phyloP scores from a whole-genome alignment of 2,329 filamentous ascomycete species.

The Colletotrichum sp. region DNA sequence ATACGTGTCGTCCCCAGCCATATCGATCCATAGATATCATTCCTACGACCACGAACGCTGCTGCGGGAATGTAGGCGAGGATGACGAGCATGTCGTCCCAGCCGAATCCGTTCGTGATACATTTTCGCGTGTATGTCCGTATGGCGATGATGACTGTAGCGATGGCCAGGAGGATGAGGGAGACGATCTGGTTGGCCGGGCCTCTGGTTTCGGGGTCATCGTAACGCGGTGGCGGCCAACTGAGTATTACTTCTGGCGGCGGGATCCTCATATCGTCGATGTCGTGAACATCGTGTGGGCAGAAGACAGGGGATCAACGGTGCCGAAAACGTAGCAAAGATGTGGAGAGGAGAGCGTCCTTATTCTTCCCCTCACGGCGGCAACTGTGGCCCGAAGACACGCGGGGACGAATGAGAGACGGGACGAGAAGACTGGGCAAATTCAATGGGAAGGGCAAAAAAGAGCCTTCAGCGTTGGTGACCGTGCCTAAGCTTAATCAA shows the following conservation, averaged over 20 bases:
- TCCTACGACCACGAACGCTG: constrained; percentile 33
- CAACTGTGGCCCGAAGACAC: neutral
- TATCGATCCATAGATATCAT: constrained; percentile 29
- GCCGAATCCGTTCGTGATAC: constrained; percentile 38
- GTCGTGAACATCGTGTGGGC: constrained; percentile 6
- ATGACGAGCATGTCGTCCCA: constrained; percentile 41
- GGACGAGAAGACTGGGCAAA: neutral
- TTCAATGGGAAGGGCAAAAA: neutral
- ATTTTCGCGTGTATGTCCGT: constrained; percentile 38
- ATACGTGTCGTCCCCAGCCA: constrained; percentile 37
- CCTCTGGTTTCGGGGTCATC: constrained; percentile 34
- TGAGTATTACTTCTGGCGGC: constrained; percentile 24
- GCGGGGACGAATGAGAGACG: neutral
- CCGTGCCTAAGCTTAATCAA: constrained; percentile 13
- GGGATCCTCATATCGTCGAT: constrained; percentile 23
- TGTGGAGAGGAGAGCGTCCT: neutral
- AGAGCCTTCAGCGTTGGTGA: neutral
- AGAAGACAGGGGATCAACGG: neutral
- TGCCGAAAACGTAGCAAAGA: neutral
- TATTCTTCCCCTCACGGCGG: neutral
- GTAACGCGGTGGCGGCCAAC: constrained; percentile 38
- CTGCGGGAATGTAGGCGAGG: constrained; percentile 39
- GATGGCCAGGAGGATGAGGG: constrained; percentile 28
- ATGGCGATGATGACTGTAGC: constrained; percentile 35
- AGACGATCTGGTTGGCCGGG: constrained; percentile 29